Percentiles rank a stretch among this genome's conserved stretches.
Evolutionary conservation across 495 filamentous ascomycete species (phyloP).

Genomic region (Alectoria sarmentosa): DNA sequence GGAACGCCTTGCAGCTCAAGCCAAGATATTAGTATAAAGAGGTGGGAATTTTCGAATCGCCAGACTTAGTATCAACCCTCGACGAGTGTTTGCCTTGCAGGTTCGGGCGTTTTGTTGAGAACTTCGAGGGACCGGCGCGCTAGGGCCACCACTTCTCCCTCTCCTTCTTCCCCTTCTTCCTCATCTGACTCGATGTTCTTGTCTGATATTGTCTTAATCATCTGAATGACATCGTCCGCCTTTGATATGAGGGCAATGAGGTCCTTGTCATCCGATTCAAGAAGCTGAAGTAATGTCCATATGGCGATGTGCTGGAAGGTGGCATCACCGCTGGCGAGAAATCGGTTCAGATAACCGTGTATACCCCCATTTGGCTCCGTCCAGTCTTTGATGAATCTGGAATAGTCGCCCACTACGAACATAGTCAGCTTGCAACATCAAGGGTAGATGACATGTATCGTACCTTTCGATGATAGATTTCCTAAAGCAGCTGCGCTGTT

Average conservation of each 20-base stretch:
- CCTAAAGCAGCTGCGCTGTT: constrained; percentile 95
- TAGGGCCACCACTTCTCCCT: constrained; percentile 90
- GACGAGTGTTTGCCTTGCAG: constrained; percentile 37
- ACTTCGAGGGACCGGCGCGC: constrained; percentile 85
- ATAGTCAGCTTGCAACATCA: constrained; percentile 21
- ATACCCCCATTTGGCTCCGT: constrained; percentile 86
- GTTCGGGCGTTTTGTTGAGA: constrained; percentile 54
- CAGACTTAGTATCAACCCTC: constrained; percentile 39
- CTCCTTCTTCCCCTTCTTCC: constrained; percentile 78
- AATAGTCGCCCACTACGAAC: constrained; percentile 80
- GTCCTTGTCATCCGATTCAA: constrained; percentile 86
- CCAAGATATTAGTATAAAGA: constrained; percentile 2
- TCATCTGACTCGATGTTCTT: constrained; percentile 85
- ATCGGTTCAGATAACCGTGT: constrained; percentile 87
- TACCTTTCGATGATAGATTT: constrained; percentile 96
- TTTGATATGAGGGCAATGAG: constrained; percentile 79
- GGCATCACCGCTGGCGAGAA: constrained; percentile 87
- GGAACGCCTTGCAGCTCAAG: constrained; percentile 23
- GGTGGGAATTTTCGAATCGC: neutral
- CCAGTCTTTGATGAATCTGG: constrained; percentile 93
- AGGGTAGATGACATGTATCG: constrained; percentile 21
- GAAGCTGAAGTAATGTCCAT: constrained; percentile 91
- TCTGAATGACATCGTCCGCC: constrained; percentile 78
- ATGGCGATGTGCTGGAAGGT: constrained; percentile 99
- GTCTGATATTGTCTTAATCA: constrained; percentile 86